Percentiles rank a stretch among this genome's conserved stretches.
phyloP scores from a whole-genome alignment of 331 rosid genomes.

The Arachis monticola region DNA sequence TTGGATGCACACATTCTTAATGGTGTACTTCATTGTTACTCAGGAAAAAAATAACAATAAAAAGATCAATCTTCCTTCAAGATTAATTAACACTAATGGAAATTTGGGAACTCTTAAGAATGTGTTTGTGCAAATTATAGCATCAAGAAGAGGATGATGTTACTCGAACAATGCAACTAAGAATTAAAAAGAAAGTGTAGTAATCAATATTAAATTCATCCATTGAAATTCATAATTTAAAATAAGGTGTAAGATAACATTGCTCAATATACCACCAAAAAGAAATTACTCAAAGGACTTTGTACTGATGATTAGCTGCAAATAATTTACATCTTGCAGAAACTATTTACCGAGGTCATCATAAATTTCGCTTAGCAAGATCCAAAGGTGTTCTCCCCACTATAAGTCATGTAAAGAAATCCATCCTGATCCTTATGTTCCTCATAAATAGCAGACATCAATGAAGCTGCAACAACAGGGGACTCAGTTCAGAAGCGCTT shows the following conservation, averaged over 20 bases:
- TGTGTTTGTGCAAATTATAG: background rate
- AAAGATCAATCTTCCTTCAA: too few relatives aligned
- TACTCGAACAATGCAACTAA: background rate
- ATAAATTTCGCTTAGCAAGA: conserved; percentile 40
- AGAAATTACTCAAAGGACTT: conserved; percentile 1
- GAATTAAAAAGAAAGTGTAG: background rate
- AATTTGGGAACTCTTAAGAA: background rate
- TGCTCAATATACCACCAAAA: too few relatives aligned
- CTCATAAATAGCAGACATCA: conserved; percentile 77
- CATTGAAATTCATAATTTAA: conserved; percentile 23
- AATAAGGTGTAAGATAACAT: conserved; percentile 15
- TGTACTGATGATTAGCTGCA: conserved; percentile 39
- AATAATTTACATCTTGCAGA: conserved; percentile 48
- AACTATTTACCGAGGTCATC: conserved; percentile 49
- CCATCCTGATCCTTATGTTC: conserved; percentile 88
- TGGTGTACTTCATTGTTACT: too few relatives aligned
- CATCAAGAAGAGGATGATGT: conserved; percentile 13
- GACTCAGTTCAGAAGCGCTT: conserved; percentile 25
- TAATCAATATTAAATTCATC: conserved; percentile 20
- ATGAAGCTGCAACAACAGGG: conserved; percentile 59
- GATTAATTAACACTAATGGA: too few relatives aligned
- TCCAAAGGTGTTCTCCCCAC: conserved; percentile 91
- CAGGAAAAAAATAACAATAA: too few relatives aligned
- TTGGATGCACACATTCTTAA: too few relatives aligned
- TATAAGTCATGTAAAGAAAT: conserved; percentile 91